A percentile compares a stretch with the other conserved stretches of the same genome.
phyloP scores from a whole-genome alignment of 164 flowering plant genomes.

The Vitis vinifera region DNA sequence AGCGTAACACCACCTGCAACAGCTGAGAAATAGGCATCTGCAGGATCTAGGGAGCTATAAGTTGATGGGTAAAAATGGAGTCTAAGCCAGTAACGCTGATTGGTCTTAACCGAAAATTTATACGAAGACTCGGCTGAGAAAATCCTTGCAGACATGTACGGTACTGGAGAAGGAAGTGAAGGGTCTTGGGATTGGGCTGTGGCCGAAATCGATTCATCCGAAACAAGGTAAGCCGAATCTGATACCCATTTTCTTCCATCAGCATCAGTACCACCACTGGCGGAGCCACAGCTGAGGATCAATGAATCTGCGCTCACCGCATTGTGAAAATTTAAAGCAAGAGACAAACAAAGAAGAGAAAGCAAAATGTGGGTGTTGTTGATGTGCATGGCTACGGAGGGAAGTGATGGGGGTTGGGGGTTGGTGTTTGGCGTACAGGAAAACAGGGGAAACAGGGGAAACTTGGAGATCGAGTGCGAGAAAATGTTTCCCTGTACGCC shows the following conservation, averaged over 20 bases:
- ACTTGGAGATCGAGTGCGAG: background rate
- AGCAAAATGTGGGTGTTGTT: constrained; percentile 6
- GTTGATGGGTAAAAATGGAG: constrained; percentile 77
- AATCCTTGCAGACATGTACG: constrained; percentile 46
- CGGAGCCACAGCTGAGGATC: constrained; percentile 27
- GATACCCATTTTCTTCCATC: constrained; percentile 40
- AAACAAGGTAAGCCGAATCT: constrained; percentile 19
- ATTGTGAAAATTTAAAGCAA: constrained; percentile 1
- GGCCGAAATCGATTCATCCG: background rate
- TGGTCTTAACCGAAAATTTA: constrained; percentile 19
- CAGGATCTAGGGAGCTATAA: constrained; percentile 35
- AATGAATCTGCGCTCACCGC: constrained; percentile 10
- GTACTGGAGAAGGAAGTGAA: constrained; percentile 35
- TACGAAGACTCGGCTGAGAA: constrained; percentile 31
- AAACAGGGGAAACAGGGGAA: background rate
- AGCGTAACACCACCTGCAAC: constrained; percentile 44
- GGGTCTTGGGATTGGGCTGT: constrained; percentile 40
- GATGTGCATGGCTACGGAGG: constrained; percentile 15
- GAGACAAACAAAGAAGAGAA: constrained; percentile 2
- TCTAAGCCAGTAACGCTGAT: constrained; percentile 39
- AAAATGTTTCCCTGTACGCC: constrained; percentile 27
- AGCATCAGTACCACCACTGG: constrained; percentile 17
- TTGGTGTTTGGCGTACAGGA: constrained; percentile 28
- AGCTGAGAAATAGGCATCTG: constrained; percentile 51
- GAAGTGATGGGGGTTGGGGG: background rate